Conservation (phyloP, 73 alveolate species). For the Effrenium voratum region DNA sequence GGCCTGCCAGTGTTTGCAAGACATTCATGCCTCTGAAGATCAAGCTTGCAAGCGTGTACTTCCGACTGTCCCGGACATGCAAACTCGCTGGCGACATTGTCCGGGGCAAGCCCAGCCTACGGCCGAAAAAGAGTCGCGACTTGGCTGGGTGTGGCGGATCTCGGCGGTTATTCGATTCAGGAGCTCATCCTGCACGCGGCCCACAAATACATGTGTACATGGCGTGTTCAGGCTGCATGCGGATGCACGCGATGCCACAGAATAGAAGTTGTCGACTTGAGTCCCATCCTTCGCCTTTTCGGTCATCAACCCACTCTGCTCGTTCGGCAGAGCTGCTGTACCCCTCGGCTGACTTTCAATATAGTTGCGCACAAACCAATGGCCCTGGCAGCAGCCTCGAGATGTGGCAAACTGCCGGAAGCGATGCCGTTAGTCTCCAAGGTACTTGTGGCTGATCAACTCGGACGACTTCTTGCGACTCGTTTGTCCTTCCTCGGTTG, state of each 20-base stretch:
- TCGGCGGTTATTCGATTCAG: conserved; percentile 58
- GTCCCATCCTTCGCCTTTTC: conserved; percentile 53
- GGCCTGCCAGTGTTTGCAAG: background rate
- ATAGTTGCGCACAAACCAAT: no score
- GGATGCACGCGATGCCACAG: background rate
- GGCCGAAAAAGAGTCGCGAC: background rate
- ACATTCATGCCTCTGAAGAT: no score
- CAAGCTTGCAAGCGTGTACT: background rate
- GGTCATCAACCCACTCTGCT: conserved; percentile 19
- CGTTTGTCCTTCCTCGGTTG: no score
- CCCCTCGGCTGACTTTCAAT: conserved; percentile 11
- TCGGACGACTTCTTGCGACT: background rate
- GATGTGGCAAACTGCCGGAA: no score
- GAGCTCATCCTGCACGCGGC: conserved; percentile 56
- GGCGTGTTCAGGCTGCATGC: no score
- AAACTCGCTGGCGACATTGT: no score
- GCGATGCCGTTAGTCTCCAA: no score
- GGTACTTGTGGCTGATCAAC: background rate
- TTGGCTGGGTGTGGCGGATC: conserved; percentile 23
- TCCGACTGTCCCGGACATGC: background rate
- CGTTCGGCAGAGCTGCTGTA: background rate
- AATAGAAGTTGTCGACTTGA: background rate
- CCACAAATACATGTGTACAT: no score
- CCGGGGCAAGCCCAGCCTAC: conserved; percentile 47
- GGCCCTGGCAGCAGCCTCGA: no score